A percentile compares a stretch with the other conserved stretches of the same genome.
Conservation (phyloP, 2,329 filamentous ascomycete species). For the Pseudogymnoascus sp. region DNA sequence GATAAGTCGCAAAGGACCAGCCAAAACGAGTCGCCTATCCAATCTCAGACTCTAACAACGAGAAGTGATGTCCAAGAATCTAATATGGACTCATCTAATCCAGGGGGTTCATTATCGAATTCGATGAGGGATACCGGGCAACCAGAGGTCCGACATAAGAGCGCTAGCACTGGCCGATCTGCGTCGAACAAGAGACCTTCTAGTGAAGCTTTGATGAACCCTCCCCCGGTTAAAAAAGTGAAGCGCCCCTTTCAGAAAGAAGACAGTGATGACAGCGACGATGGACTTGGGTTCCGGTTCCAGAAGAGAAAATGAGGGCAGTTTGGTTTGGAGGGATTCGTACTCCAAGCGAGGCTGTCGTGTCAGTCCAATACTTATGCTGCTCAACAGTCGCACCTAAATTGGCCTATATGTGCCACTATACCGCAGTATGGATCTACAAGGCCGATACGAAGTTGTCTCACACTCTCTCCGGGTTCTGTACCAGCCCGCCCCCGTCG, state of each 20-base stretch:
- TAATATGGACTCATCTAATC: background rate
- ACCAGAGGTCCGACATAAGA: background rate
- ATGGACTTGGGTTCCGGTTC: slow-evolving; percentile 26
- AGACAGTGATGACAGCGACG: slow-evolving; percentile 24
- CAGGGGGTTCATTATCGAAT: background rate
- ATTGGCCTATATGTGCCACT: background rate
- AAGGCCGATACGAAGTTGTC: background rate
- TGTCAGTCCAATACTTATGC: background rate
- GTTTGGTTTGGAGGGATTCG: background rate
- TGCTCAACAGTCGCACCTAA: background rate
- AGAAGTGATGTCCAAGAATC: background rate
- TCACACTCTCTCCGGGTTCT: background rate
- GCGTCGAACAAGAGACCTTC: slow-evolving; percentile 19
- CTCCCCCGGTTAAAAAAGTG: slow-evolving; percentile 21
- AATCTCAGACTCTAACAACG: background rate
- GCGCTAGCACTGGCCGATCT: background rate
- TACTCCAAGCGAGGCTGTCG: no score
- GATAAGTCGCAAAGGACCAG: background rate
- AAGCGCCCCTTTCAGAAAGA: slow-evolving; percentile 14
- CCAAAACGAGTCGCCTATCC: background rate
- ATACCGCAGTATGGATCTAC: background rate
- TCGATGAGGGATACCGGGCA: background rate
- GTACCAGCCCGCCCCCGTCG: background rate
- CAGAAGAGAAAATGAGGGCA: slow-evolving; percentile 15
- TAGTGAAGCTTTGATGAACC: slow-evolving; percentile 16